phyloP scores from a whole-genome alignment of 176 grass and related monocot genomes.

The Triticum turgidum region DNA sequence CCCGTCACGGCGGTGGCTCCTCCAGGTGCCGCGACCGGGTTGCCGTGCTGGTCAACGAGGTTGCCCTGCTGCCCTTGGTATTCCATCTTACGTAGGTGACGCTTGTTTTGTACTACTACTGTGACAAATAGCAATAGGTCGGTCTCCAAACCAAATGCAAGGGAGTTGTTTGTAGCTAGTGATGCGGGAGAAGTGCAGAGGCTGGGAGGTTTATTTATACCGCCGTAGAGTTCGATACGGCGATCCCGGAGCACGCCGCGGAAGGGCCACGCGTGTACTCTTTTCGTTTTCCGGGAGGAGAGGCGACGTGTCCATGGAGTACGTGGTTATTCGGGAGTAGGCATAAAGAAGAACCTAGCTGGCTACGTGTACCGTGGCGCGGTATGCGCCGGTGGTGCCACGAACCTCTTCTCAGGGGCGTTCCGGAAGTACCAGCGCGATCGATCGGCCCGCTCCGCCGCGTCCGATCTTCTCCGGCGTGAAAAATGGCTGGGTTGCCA shows the following conservation, averaged over 20 bases:
- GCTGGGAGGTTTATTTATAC: neutral
- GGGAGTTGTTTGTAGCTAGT: neutral
- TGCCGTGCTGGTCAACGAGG: constrained; percentile 33
- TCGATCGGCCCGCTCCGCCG: no score
- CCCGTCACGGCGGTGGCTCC: neutral
- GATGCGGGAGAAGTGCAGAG: neutral
- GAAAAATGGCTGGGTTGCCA: no score
- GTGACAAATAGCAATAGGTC: neutral
- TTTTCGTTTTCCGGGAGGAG: no score
- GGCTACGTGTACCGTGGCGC: neutral
- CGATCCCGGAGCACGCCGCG: neutral
- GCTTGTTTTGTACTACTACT: no score
- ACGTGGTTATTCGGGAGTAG: neutral
- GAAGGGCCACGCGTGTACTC: neutral
- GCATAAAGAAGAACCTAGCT: neutral
- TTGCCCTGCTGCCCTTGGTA: constrained; percentile 15
- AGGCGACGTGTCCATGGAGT: neutral
- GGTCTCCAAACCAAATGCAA: neutral
- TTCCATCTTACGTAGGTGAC: neutral
- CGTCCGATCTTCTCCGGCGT: no score
- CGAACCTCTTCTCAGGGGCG: neutral
- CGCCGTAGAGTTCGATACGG: no score
- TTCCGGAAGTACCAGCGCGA: neutral
- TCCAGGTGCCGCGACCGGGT: neutral
- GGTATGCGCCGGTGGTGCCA: neutral